Percentiles rank a stretch among this genome's conserved stretches.
Evolutionary conservation across 768 basidiomycete genomes (phyloP).

Genomic region (Hirschioporus abietinus): DNA sequence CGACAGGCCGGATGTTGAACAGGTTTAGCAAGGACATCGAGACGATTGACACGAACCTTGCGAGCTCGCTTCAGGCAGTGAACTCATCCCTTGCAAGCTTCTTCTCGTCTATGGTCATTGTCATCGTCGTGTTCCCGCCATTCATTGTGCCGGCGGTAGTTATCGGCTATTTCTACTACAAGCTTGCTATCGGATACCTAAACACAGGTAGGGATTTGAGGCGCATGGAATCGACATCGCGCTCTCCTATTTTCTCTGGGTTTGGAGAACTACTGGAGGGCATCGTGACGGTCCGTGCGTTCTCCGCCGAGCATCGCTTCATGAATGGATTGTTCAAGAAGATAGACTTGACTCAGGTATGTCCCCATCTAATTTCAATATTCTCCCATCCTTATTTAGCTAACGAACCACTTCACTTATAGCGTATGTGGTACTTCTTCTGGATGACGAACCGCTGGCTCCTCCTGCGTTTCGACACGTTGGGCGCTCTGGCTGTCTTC

Average conservation of each 20-base stretch:
- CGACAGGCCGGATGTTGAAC: constrained; percentile 78
- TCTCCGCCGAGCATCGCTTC: constrained; percentile 77
- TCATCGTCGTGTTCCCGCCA: constrained; percentile 71
- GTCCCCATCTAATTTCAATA: constrained; percentile 1
- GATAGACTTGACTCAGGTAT: constrained; percentile 72
- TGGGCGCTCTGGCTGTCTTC: constrained; percentile 70
- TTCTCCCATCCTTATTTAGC: not conserved
- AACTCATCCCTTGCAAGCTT: constrained; percentile 76
- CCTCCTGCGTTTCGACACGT: constrained; percentile 72
- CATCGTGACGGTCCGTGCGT: constrained; percentile 90
- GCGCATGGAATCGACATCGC: constrained; percentile 85
- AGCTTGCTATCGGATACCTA: constrained; percentile 65
- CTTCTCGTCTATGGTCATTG: constrained; percentile 67
- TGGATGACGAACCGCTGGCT: constrained; percentile 93
- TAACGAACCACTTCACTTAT: constrained; percentile 24
- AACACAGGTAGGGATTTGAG: constrained; percentile 80
- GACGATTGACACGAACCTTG: constrained; percentile 74
- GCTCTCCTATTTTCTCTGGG: constrained; percentile 80
- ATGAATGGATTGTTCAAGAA: constrained; percentile 67
- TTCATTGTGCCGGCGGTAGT: constrained; percentile 76
- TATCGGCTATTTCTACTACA: constrained; percentile 70
- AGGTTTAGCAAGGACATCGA: constrained; percentile 86
- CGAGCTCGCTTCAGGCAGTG: constrained; percentile 65
- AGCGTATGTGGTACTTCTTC: constrained; percentile 70
- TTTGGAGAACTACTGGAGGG: constrained; percentile 82